These are phyloP conservation scores for Syzygium jambos DNA, from an alignment of 345 rosid genomes.

Conservation along the genomic window DNA sequence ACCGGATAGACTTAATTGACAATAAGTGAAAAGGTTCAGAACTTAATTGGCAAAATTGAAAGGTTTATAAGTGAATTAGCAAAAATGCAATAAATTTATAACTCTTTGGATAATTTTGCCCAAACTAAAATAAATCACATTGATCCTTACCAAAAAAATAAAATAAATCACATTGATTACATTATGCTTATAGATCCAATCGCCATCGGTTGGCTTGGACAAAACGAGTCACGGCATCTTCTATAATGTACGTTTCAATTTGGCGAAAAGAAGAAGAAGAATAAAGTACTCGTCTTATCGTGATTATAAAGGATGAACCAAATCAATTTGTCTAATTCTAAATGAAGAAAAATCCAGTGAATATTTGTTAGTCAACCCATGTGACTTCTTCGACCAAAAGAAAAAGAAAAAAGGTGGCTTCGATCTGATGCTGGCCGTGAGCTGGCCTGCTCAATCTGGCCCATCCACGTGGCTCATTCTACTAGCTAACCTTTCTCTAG, in stretches of 20 bases:
- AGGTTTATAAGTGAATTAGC: no score
- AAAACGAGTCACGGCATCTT: not conserved
- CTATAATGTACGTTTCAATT: no score
- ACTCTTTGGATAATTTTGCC: no score
- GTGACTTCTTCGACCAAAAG: not conserved
- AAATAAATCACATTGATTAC: no score
- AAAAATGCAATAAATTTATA: no score
- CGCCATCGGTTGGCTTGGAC: fast-evolving
- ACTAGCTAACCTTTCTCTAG: not conserved
- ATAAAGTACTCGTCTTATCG: not conserved
- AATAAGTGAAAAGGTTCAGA: no score
- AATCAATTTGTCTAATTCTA: not conserved
- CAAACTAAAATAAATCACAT: no score
- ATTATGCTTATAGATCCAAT: not conserved
- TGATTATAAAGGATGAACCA: not conserved
- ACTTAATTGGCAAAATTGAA: no score
- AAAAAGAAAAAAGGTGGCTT: not conserved
- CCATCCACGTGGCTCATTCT: not conserved
- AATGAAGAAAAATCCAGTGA: not conserved
- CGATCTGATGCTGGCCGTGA: not conserved
- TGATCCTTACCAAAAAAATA: no score
- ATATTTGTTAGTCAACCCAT: not conserved
- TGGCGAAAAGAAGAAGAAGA: not conserved
- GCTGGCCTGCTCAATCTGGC: not conserved
- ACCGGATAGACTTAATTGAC: no score